Evolutionary conservation across 345 rosid species (phyloP).

Genomic region (Dovyalis caffra): DNA sequence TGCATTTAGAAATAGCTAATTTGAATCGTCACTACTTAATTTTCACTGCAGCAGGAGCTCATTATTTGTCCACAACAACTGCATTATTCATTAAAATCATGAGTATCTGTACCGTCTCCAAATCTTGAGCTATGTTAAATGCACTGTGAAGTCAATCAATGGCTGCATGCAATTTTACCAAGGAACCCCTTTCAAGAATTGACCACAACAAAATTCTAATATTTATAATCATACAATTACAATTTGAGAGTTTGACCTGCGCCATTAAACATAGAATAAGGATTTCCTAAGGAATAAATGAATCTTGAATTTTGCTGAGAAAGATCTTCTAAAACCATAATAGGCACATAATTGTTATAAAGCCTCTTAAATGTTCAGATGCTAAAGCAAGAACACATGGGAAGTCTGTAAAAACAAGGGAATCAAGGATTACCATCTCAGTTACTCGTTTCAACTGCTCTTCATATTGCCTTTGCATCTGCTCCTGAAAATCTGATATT

Average conservation of each 20-base stretch:
- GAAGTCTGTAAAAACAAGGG: not conserved
- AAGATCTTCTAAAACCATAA: not conserved
- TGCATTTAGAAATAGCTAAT: not conserved
- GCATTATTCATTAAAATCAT: not conserved
- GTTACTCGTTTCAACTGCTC: constrained; percentile 62
- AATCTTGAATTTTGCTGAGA: not conserved
- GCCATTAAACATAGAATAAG: not conserved
- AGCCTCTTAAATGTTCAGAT: not conserved
- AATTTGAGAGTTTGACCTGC: not conserved
- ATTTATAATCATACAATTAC: not conserved
- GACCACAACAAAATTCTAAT: no score
- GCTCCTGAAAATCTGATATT: constrained; percentile 58
- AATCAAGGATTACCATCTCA: constrained; percentile 45
- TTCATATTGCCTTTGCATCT: constrained; percentile 58
- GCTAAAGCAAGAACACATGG: not conserved
- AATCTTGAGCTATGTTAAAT: not conserved
- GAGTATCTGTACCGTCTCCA: no score
- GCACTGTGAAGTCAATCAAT: not conserved
- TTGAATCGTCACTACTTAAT: not conserved
- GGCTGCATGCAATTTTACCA: not conserved
- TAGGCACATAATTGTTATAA: not conserved
- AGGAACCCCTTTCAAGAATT: not conserved
- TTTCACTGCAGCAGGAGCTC: not conserved
- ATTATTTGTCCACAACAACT: not conserved
- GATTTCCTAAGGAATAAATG: not conserved